A percentile compares a stretch with the other conserved stretches of the same genome.
Conservation (phyloP, 805 yeast species). For the Pachysolen tannophilus region DNA sequence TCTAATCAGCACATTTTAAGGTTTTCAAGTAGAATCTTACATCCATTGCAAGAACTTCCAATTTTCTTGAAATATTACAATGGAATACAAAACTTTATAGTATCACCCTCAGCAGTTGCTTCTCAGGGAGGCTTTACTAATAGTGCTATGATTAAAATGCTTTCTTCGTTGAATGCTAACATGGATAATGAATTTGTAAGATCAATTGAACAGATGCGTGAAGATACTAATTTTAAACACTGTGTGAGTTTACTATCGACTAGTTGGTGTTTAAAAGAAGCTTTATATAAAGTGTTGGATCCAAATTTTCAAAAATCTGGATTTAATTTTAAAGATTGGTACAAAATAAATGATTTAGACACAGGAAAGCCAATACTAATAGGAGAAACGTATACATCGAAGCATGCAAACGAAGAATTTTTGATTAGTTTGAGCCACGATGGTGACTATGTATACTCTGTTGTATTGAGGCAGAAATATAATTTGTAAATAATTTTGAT, state of each 20-base stretch:
- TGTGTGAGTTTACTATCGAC: slow-evolving; percentile 38
- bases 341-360: slow-evolving; percentile 28
- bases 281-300: slow-evolving; percentile 55
- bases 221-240: slow-evolving; percentile 14
- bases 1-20: slow-evolving; percentile 22
- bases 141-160: too few species aligned
- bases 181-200: background rate
- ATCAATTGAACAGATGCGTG: too few species aligned
- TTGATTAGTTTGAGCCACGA: slow-evolving; percentile 59
- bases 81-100: too few species aligned
- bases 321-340: slow-evolving; percentile 58
- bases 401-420: slow-evolving; percentile 34
- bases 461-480: slow-evolving; percentile 31
- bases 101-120: too few species aligned
- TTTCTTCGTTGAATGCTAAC: too few species aligned
- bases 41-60: slow-evolving; percentile 34
- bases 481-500: too few species aligned
- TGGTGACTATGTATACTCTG: slow-evolving; percentile 47
- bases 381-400: slow-evolving; percentile 17
- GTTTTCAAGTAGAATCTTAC: slow-evolving; percentile 41
- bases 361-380: slow-evolving; percentile 38
- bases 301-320: slow-evolving; percentile 35
- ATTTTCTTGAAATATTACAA: slow-evolving; percentile 16
- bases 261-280: slow-evolving; percentile 72
- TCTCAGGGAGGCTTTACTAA: too few species aligned